Evolutionary conservation across 2,329 filamentous ascomycete species (phyloP).

Genomic region (Pleurostoma richardsiae): DNA sequence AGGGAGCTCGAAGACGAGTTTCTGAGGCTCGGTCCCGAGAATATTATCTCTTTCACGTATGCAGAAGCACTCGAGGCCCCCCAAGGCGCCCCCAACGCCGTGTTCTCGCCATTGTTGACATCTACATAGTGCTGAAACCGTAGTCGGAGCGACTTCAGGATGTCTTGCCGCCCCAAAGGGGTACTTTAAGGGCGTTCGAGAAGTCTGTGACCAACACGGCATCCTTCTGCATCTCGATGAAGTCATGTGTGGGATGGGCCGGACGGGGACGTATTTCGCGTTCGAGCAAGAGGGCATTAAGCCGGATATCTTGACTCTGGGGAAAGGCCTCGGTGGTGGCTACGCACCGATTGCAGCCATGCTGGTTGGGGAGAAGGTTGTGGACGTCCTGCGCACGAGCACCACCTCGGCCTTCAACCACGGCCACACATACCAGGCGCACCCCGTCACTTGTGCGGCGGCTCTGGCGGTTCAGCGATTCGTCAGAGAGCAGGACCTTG

Average conservation of each 20-base stretch:
- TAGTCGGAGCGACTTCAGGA: slow-evolving; percentile 42
- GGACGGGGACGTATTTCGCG: not conserved
- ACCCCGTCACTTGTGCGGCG: slow-evolving; percentile 31
- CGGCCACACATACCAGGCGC: slow-evolving; percentile 49
- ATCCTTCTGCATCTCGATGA: slow-evolving; percentile 1
- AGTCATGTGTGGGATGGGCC: not conserved
- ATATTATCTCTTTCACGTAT: slow-evolving; percentile 38
- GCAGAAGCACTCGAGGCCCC: not conserved
- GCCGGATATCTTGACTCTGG: slow-evolving; percentile 55
- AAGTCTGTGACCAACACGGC: slow-evolving; percentile 42
- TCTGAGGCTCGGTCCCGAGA: slow-evolving; percentile 35
- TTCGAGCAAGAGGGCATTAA: not conserved
- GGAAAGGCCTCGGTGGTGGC: slow-evolving; percentile 54
- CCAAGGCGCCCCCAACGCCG: too few species aligned
- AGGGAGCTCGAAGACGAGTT: slow-evolving; percentile 43
- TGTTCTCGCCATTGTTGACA: not conserved
- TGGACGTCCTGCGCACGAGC: slow-evolving; percentile 40
- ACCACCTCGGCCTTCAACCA: slow-evolving; percentile 40
- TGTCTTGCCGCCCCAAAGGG: slow-evolving; percentile 36
- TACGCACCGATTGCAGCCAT: slow-evolving; percentile 52
- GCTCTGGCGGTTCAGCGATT: slow-evolving; percentile 32
- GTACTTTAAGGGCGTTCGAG: slow-evolving; percentile 41
- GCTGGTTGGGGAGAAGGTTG: slow-evolving; percentile 43
- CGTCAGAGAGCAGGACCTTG: slow-evolving; percentile 24
- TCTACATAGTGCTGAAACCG: slow-evolving; percentile 33